Conservation (phyloP, 495 filamentous ascomycete genomes). For the Tuber microsphaerosporum region DNA sequence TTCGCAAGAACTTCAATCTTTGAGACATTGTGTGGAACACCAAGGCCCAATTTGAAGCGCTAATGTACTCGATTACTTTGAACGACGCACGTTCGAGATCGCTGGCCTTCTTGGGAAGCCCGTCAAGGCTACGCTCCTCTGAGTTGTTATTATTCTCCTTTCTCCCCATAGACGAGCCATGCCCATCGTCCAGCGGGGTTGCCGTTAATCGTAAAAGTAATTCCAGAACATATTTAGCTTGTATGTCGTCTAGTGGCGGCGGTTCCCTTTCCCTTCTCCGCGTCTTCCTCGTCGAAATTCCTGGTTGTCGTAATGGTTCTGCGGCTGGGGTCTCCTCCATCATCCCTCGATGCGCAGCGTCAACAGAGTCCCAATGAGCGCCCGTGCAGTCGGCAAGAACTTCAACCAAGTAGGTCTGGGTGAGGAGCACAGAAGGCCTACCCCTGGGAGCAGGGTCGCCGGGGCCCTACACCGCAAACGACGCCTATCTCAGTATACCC, state of each 20-base stretch:
- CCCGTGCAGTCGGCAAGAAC: slow-evolving; percentile 59
- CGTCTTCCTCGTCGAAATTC: slow-evolving; percentile 26
- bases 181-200: slow-evolving; percentile 25
- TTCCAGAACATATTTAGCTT: slow-evolving; percentile 39
- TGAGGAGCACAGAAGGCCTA: slow-evolving; percentile 52
- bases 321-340: slow-evolving; percentile 32
- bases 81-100: slow-evolving; percentile 40
- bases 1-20: slow-evolving; percentile 46
- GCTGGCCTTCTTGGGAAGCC: slow-evolving; percentile 34
- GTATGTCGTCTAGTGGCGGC: slow-evolving; percentile 41
- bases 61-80: slow-evolving; percentile 53
- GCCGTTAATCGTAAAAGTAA: slow-evolving; percentile 38
- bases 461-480: slow-evolving; percentile 6
- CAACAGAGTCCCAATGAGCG: slow-evolving; percentile 50
- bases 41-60: slow-evolving; percentile 56
- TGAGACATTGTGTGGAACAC: slow-evolving; percentile 51
- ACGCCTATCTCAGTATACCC: neutral
- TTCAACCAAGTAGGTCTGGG: slow-evolving; percentile 55
- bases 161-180: slow-evolving; percentile 7
- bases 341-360: slow-evolving; percentile 21
- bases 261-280: slow-evolving; percentile 37
- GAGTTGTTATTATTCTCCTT: slow-evolving; percentile 7
- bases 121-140: slow-evolving; percentile 43
- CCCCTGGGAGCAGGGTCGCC: slow-evolving; percentile 43
- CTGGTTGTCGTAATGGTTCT: slow-evolving; percentile 33